Percentiles rank a stretch among this genome's conserved stretches.
Conservation (phyloP, 2,329 filamentous ascomycete genomes). For the Paecilomyces variotii region DNA sequence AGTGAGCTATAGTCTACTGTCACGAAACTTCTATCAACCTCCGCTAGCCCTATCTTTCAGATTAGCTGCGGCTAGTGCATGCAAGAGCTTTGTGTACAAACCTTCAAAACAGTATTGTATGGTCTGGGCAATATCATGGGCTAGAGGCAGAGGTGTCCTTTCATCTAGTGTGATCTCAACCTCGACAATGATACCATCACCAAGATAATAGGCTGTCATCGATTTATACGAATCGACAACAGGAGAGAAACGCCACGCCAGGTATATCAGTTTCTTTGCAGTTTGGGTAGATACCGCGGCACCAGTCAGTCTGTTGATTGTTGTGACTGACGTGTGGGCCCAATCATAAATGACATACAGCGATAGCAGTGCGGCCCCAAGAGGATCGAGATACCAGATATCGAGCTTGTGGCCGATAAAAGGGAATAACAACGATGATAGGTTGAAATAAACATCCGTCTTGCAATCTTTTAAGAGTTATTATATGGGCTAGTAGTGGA, state of each 20-base stretch:
- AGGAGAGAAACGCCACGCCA: neutral
- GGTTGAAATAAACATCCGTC: neutral
- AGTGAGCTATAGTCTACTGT: neutral
- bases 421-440: neutral
- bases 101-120: neutral
- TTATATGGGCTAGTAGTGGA: neutral
- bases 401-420: neutral
- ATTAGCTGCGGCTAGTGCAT: neutral
- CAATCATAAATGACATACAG: neutral
- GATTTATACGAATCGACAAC: neutral
- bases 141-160: neutral
- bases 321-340: neutral
- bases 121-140: neutral
- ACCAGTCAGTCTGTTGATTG: neutral
- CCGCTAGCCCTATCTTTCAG: neutral
- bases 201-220: conserved; percentile 1
- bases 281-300: neutral
- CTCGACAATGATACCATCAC: neutral
- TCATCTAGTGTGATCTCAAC: neutral
- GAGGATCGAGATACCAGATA: neutral
- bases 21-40: neutral
- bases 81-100: neutral
- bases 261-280: neutral
- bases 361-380: neutral
- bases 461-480: neutral